Conservation (phyloP, 352 stramenopile genomes). For the Phytophthora hybrid region DNA sequence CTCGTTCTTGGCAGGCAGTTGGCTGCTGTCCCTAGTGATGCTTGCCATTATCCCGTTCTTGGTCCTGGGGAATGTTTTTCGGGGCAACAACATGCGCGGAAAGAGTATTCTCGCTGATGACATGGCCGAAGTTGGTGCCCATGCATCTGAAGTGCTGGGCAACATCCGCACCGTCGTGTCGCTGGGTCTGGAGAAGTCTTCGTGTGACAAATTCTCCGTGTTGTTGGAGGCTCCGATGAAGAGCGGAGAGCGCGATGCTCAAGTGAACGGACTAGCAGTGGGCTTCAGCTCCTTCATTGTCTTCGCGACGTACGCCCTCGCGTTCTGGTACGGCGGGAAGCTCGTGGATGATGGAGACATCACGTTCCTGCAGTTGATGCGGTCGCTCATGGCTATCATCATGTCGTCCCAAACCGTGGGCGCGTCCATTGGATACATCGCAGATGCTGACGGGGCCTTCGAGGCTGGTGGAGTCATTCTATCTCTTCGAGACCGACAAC, state of each 20-base stretch:
- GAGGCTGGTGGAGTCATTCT: conserved; percentile 29
- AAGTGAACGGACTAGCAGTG: conserved; percentile 50
- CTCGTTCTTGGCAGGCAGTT: conserved; percentile 61
- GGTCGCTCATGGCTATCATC: conserved; percentile 58
- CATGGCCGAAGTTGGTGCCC: conserved; percentile 36
- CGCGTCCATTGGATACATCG: conserved; percentile 31
- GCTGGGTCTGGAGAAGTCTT: conserved; percentile 40
- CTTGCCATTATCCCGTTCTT: conserved; percentile 65
- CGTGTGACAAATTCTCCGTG: conserved; percentile 22
- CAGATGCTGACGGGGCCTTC: conserved; percentile 36
- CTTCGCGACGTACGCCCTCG: conserved; percentile 53
- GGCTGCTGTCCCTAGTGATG: conserved; percentile 71
- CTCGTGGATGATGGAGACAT: conserved; percentile 50
- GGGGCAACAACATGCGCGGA: conserved; percentile 36
- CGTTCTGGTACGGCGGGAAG: conserved; percentile 67
- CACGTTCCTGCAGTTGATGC: conserved; percentile 50
- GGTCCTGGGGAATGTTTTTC: conserved; percentile 44
- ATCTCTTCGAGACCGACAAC: conserved; percentile 15
- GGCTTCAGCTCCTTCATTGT: conserved; percentile 74
- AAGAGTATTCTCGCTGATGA: conserved; percentile 25
- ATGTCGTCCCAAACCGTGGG: conserved; percentile 47
- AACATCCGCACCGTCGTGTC: conserved; percentile 58
- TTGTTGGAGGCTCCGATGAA: conserved; percentile 26
- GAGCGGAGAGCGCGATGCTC: conserved; percentile 33
- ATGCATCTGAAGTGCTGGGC: conserved; percentile 46